phyloP scores from a whole-genome alignment of 1,284 basidiomycete species.

The Pterulicium gracile region DNA sequence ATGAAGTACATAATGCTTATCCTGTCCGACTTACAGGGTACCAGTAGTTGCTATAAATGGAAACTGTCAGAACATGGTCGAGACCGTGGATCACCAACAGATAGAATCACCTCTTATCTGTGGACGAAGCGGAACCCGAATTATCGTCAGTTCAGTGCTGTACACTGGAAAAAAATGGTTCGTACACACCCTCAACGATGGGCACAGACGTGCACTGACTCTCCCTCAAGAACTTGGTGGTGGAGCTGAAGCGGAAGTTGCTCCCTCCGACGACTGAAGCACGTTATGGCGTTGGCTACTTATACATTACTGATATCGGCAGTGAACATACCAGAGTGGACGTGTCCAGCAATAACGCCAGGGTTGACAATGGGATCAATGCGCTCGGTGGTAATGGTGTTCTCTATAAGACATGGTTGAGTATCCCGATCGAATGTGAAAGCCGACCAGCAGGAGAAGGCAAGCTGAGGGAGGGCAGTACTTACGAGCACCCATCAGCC shows the following conservation, averaged over 20 bases:
- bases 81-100: background rate
- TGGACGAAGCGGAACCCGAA: background rate
- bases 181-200: constrained; percentile 30
- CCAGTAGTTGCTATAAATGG: constrained; percentile 22
- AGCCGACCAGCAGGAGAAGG: too few species aligned
- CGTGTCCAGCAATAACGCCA: constrained; percentile 23
- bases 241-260: constrained; percentile 25
- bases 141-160: background rate
- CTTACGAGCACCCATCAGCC: constrained; percentile 21
- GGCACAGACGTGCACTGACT: constrained; percentile 31
- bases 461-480: too few species aligned
- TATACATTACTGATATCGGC: background rate
- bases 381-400: constrained; percentile 24
- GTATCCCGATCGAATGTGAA: background rate
- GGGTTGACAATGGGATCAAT: constrained; percentile 27
- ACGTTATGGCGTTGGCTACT: too few species aligned
- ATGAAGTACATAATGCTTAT: too few species aligned
- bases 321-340: constrained; percentile 21
- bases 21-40: constrained; percentile 27
- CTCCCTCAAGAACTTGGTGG: constrained; percentile 22
- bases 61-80: background rate
- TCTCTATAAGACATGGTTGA: constrained; percentile 11
- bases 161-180: too few species aligned
- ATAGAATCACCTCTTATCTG: background rate
- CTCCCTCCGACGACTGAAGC: constrained; percentile 29